Conservation (phyloP, 2,329 filamentous ascomycete species). For the Alternaria ethzedia region DNA sequence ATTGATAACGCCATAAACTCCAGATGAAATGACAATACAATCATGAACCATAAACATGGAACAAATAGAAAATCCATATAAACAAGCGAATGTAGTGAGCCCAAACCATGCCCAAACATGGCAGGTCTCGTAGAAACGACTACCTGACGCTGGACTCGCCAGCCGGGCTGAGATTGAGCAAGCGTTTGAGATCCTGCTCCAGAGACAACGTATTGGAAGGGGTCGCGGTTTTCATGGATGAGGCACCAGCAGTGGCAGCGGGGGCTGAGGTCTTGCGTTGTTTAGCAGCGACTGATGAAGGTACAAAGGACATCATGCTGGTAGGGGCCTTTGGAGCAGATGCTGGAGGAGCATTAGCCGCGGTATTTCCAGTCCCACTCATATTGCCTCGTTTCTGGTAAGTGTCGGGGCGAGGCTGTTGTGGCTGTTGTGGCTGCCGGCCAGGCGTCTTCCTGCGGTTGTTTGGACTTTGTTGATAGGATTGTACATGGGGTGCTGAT, state of each 20-base stretch:
- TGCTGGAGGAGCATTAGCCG: conserved; percentile 17
- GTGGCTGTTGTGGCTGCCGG: conserved; percentile 26
- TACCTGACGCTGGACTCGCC: conserved; percentile 34
- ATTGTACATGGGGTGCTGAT: conserved; percentile 35
- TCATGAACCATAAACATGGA: conserved; percentile 28
- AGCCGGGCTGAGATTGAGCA: conserved; percentile 40
- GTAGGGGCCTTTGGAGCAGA: conserved; percentile 29
- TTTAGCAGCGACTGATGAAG: conserved; percentile 46
- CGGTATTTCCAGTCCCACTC: conserved; percentile 19
- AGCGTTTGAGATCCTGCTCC: conserved; percentile 46
- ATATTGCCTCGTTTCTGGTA: conserved; percentile 22
- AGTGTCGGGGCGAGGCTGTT: conserved; percentile 33
- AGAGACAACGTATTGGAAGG: conserved; percentile 33
- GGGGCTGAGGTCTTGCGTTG: conserved; percentile 31
- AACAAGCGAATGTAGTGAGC: conserved; percentile 29
- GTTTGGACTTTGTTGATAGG: conserved; percentile 32
- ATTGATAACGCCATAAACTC: conserved; percentile 27
- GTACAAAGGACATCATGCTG: conserved; percentile 44
- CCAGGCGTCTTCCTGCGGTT: conserved; percentile 32
- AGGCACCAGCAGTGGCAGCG: conserved; percentile 19
- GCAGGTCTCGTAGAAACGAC: conserved; percentile 14
- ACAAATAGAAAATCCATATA: conserved; percentile 26
- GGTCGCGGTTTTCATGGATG: conserved; percentile 20
- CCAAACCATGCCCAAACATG: conserved; percentile 35
- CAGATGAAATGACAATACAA: conserved; percentile 22